These are phyloP conservation scores for Chaetoscypha palmicola DNA, from an alignment of 2,329 filamentous ascomycete species.

Conservation along the genomic window DNA sequence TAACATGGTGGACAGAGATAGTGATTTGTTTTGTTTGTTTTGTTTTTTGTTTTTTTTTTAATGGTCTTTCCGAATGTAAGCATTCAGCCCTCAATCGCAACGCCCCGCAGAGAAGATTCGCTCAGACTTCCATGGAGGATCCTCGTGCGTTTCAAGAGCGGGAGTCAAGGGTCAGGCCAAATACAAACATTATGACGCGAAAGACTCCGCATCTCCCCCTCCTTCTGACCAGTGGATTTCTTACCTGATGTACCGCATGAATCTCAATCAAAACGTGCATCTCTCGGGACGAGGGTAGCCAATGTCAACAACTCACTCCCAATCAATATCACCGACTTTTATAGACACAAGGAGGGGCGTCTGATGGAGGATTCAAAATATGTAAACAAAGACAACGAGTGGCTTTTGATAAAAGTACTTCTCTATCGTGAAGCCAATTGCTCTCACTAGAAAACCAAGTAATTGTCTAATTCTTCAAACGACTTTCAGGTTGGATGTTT, in stretches of 20 bases:
- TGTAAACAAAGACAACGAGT: constrained; percentile 2
- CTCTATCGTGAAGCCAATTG: not conserved
- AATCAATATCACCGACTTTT: constrained; percentile 10
- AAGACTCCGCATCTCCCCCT: constrained; percentile 3
- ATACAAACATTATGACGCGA: constrained; percentile 11
- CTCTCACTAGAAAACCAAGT: not conserved
- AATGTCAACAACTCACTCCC: constrained; percentile 10
- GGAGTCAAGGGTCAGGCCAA: not conserved
- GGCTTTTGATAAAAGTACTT: not conserved
- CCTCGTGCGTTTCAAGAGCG: not conserved
- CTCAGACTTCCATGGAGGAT: constrained; percentile 2
- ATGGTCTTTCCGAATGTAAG: too few relatives aligned
- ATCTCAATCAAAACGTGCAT: constrained; percentile 18
- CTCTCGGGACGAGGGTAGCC: constrained; percentile 4
- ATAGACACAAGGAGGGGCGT: constrained; percentile 6
- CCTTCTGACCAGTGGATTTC: constrained; percentile 1
- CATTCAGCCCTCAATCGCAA: not conserved
- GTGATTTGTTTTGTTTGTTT: too few relatives aligned
- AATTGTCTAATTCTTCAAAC: constrained; percentile 4
- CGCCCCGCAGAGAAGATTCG: not conserved
- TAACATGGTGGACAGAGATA: too few relatives aligned
- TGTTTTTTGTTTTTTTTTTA: not conserved
- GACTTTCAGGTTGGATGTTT: not conserved
- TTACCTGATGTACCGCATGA: constrained; percentile 16
- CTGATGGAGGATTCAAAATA: not conserved